Evolutionary conservation across 2,329 filamentous ascomycete species (phyloP), one percentile per base, ranked within the genome.

Genomic region (Pyrenochaeta sp.): DNA sequence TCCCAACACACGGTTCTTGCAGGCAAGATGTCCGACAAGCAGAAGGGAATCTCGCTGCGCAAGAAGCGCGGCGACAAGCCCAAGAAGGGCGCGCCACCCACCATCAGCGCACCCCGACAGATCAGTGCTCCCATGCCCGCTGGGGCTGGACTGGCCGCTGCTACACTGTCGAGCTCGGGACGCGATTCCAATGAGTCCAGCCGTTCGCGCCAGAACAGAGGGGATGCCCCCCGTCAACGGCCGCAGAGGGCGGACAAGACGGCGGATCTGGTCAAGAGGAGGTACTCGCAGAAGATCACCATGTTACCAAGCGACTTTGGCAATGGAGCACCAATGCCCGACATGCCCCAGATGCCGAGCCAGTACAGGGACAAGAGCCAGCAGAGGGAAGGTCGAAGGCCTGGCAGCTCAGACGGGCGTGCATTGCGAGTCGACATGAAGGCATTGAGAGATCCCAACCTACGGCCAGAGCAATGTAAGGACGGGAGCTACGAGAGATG

Each of bases 221-320:
- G 39, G 17, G 55, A 59, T 45, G 56, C 22, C 3, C 52, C 65
- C 18, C 70, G 71, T 24, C 72, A 77, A 55, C 68, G 74, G 40
- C 69, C 73, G 26, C 73, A 74, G 50, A 66, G 73, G 43, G 75
- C 73, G 41, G 68, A 69, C 35, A 80, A 82, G 60, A 86, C 85
- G 28, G 83, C 84, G 13, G 93, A 99, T 70, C 79, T 97, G 40
- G 92, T 99, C 46, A 97, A 97, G 76, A 83, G 91, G 60, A 81
- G 94, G 60, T 99, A 97, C 73, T 97, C 94, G 26, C 92, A 92
- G 28, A 86, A 93, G 48, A 96, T 96, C 71, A 93, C 91, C 61
- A 85, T 89, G 54, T 72, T 87, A 1, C 88, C 88, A 1, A 76
- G 83, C 47, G 85, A 89, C 60, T 88, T 85, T 66, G 82, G 87